Base-by-base conservation (phyloP, 305 asterid species). In the Fraxinus angustifolia region DNA sequence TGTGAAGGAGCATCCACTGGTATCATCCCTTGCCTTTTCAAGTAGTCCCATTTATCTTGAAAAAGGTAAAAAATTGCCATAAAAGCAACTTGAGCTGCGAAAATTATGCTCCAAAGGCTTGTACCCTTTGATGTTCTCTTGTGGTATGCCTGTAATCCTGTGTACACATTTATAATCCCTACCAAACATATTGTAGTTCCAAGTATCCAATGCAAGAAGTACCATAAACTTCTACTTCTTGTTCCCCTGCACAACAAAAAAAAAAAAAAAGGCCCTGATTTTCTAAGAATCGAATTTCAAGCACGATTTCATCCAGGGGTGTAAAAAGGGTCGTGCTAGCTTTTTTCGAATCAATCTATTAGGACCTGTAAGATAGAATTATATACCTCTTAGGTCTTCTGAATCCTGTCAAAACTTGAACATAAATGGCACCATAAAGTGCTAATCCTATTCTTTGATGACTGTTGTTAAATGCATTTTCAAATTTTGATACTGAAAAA, bases 361-460 rank as follows among this genome's bases (percentile, higher is more conserved):
- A 53, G 10, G 23, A 5, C 23, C 26, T 53, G 10, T 53, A 53
- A 56, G 65, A n/a, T 17, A 56, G 31, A 30, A 78, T 10, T 33
- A 14, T 6, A 62, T 88, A 93, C 96, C 98, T 89, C 19, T 82
- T 87, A 42, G 96, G 98, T 84, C 97, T 86, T 73, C 86, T 91
- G 67, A 88, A 87, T 81, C 96, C 97, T 48, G 82, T 79, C 36
- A 90, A 36, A 77, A 88, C 77, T 84, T 91, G 98, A 79, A 89
- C 78, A 78, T 90, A 94, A 4, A 88, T 83, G 68, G 98, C 91
- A 79, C 81, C 91, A 79, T 93, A 94, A 26, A 94, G 94, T 42
- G 91, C 97, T 67, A 94, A 84, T 10, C 97, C 98, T 50, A 94
- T 83, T 89, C 94, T 91, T 88, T 93, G 98, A 87, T 92, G 98